Evolutionary conservation across 2,329 filamentous ascomycete genomes (phyloP), one percentile per base, ranked within the genome.

Genomic region (Phialemonium atrogriseum): DNA sequence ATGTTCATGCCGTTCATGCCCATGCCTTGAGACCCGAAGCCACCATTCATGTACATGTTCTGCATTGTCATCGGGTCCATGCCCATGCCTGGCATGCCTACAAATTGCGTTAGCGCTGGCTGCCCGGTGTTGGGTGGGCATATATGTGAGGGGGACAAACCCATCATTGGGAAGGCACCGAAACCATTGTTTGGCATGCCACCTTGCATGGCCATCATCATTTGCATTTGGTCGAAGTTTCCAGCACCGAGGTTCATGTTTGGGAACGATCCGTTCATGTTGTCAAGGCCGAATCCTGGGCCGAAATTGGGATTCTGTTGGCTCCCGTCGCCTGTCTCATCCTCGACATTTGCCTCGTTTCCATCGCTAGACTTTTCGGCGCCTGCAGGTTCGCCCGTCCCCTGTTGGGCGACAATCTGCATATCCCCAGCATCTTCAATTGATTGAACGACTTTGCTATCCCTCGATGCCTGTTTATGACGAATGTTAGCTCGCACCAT

Each of bases 61-160:
- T 82, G 76, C 73, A 81, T 80, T 57, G 67, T 62, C 69, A 80
- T 77, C 38, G 78, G 77, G 68, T 88, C 83, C 84, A 94, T 91
- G 58, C 73, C 73, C 81, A 89, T 86, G 50, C 76, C 76, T 45
- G 80, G 66, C 81, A 91, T 88, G 52, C 77, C 83, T 84, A 44
- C 2, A 15, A 42, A 1, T 12, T 14, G 11, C 29, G 39, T 60
- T 47, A 66, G 55, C 38, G 26, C 40, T 24, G 9, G 5, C 5
- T 16, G 37, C 12, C 17, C 21, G 20, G 19, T 16, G 18, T 15
- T 29, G 29, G 35, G 35, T 17, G 17, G n/a, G 18, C n/a, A n/a
- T n/a, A n/a, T n/a, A n/a, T n/a, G n/a, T n/a, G n/a, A n/a, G n/a
- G 13, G 7, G 12, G 28, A 68, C 84, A 54, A 74, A 95, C 88